Conservation (phyloP, 805 yeast species). For the Candida palmyrensis region DNA sequence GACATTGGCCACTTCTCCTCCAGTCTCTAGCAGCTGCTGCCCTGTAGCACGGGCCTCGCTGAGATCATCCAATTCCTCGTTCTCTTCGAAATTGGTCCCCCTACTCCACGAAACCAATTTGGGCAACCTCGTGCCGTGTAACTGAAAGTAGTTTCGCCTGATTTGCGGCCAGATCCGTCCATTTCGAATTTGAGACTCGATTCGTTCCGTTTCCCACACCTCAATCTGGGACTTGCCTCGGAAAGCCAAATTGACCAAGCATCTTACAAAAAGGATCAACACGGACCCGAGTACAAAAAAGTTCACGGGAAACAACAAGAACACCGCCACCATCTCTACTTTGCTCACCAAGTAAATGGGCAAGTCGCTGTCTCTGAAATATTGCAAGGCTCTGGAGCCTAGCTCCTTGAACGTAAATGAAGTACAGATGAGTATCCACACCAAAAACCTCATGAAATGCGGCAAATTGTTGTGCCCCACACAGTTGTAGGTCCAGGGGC, state of each 20-base stretch:
- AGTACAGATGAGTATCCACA: constrained; percentile 57
- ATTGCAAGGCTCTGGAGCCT: constrained; percentile 29
- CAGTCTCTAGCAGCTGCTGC: constrained; percentile 4
- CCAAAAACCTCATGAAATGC: constrained; percentile 71
- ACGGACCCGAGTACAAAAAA: constrained; percentile 60
- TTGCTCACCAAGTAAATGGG: constrained; percentile 55
- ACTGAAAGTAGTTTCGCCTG: constrained; percentile 35
- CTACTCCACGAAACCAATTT: constrained; percentile 43
- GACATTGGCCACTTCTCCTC: constrained; percentile 4
- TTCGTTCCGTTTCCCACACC: constrained; percentile 84
- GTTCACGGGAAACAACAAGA: constrained; percentile 51
- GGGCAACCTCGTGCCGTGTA: constrained; percentile 41
- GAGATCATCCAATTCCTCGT: constrained; percentile 7
- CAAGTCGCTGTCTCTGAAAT: constrained; percentile 44
- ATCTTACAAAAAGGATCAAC: constrained; percentile 53
- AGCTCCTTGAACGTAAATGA: constrained; percentile 42
- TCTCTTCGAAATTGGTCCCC: constrained; percentile 13
- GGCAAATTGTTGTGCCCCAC: constrained; percentile 78
- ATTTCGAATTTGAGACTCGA: constrained; percentile 58
- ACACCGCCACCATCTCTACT: constrained; percentile 49
- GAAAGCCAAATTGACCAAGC: constrained; percentile 47
- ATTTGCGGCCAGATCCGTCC: constrained; percentile 50
- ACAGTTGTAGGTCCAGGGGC: constrained; percentile 91
- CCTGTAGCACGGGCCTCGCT: constrained; percentile 5
- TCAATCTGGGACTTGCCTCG: constrained; percentile 87